Evolutionary conservation across 2,329 filamentous ascomycete species (phyloP).

Genomic region (Nemania diffusa): DNA sequence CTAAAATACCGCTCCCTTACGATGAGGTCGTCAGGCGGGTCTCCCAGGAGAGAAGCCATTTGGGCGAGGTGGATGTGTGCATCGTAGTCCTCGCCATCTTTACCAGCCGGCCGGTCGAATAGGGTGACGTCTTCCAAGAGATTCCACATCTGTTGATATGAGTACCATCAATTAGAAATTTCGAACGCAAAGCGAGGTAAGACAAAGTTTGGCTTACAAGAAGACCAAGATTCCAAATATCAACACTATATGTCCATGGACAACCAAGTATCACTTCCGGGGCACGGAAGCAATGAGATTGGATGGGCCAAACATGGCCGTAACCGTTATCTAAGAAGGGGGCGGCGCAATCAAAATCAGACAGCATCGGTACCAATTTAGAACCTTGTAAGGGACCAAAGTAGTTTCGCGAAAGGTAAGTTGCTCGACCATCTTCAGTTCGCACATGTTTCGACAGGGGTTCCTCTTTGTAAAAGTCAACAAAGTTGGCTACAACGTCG

Average conservation of each 20-base stretch:
- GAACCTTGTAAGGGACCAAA: not conserved
- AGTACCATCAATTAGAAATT: not conserved
- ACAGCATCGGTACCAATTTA: not conserved
- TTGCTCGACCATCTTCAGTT: not conserved
- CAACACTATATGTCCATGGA: slow-evolving; percentile 3
- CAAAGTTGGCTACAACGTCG: not conserved
- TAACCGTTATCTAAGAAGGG: not conserved
- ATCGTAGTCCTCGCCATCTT: slow-evolving; percentile 2
- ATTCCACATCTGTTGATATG: not conserved
- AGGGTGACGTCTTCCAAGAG: slow-evolving; percentile 1
- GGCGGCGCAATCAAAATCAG: not conserved
- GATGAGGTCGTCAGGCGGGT: not conserved
- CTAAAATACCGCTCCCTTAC: not conserved
- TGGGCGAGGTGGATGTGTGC: not conserved
- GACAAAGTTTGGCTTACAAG: not conserved
- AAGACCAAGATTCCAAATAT: slow-evolving; percentile 3
- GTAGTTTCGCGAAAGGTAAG: not conserved
- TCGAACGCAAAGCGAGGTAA: not conserved
- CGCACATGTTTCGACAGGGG: not conserved
- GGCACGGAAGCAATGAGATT: not conserved
- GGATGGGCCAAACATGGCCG: not conserved
- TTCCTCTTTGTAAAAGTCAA: not conserved
- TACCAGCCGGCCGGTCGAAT: not conserved
- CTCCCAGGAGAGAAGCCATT: slow-evolving; percentile 5
- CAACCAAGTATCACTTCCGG: slow-evolving; percentile 3